Conservation (phyloP, 257 asterid genomes). For the Catharanthus roseus region DNA sequence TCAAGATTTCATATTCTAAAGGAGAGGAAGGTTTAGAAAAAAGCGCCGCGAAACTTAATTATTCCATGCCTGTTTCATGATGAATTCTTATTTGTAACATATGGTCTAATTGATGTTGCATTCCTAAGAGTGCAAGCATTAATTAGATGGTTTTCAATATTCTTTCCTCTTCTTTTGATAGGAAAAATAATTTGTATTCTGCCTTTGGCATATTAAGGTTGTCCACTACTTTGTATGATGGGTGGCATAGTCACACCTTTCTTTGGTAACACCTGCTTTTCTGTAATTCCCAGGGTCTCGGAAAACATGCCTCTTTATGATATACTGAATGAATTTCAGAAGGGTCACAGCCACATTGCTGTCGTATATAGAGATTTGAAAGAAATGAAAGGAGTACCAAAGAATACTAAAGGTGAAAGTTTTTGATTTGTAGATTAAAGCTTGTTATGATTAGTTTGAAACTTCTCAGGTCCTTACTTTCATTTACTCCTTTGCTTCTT, state of each 20-base stretch:
- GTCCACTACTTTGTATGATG: neutral
- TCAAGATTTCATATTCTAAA: neutral
- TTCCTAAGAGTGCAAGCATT: neutral
- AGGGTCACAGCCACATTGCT: slow-evolving; percentile 98
- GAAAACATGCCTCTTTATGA: slow-evolving; percentile 96
- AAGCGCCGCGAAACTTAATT: neutral
- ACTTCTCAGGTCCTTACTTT: neutral
- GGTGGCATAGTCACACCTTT: neutral
- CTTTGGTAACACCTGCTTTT: slow-evolving; percentile 9
- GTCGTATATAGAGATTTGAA: slow-evolving; percentile 73
- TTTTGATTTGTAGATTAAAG: neutral
- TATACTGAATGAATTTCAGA: slow-evolving; percentile 91
- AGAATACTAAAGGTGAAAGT: slow-evolving; percentile 51
- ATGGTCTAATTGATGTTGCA: neutral
- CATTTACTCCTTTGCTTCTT: neutral
- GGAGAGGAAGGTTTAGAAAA: neutral
- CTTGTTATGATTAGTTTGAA: neutral
- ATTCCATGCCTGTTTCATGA: neutral
- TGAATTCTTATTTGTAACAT: neutral
- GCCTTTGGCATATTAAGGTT: neutral
- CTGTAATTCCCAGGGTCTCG: slow-evolving; percentile 57
- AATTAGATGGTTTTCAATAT: neutral
- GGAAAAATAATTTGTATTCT: neutral
- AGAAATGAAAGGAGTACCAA: slow-evolving; percentile 49
- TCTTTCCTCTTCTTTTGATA: neutral